A percentile compares a stretch with the other conserved stretches of the same genome.
Conservation (phyloP, 2,329 filamentous ascomycete genomes). For the Diaporthe longicolla region DNA sequence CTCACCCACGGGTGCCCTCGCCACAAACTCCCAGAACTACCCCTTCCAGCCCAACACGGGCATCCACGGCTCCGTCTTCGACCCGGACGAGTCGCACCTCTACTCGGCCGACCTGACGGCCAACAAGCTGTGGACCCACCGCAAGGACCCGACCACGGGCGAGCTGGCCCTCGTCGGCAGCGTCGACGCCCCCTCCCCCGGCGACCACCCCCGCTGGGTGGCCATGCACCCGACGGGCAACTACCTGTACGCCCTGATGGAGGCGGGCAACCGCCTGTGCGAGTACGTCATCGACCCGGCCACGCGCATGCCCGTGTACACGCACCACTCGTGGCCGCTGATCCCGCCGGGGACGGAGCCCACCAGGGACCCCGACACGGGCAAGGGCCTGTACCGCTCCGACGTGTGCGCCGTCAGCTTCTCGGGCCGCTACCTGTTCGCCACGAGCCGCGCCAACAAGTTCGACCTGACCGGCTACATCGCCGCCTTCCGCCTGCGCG, state of each 20-base stretch:
- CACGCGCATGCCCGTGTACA: conserved; percentile 84
- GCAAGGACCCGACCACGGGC: conserved; percentile 66
- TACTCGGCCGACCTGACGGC: conserved; percentile 84
- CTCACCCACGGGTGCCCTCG: conserved; percentile 68
- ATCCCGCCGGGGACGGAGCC: conserved; percentile 78
- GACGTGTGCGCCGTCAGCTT: conserved; percentile 84
- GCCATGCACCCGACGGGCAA: conserved; percentile 83
- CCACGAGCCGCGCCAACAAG: conserved; percentile 84
- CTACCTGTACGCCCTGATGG: conserved; percentile 90
- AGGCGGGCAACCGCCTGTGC: conserved; percentile 86
- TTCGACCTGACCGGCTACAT: conserved; percentile 86
- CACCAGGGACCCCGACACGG: conserved; percentile 55
- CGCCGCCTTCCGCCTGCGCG: conserved; percentile 80
- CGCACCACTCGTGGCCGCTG: conserved; percentile 80
- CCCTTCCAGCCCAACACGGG: conserved; percentile 78
- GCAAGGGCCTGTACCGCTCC: conserved; percentile 79
- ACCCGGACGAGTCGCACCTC: conserved; percentile 79
- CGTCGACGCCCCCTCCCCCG: conserved; percentile 77
- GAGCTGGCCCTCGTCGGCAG: conserved; percentile 74
- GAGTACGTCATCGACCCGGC: conserved; percentile 84
- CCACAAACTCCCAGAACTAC: conserved; percentile 79
- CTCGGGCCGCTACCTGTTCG: conserved; percentile 83
- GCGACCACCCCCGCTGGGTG: conserved; percentile 90
- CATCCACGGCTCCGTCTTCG: conserved; percentile 88
- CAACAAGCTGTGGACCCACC: conserved; percentile 89